These are phyloP conservation scores for Talaromyces verruculosus DNA, from an alignment of 2,329 filamentous ascomycete genomes.

Conservation along the genomic window DNA sequence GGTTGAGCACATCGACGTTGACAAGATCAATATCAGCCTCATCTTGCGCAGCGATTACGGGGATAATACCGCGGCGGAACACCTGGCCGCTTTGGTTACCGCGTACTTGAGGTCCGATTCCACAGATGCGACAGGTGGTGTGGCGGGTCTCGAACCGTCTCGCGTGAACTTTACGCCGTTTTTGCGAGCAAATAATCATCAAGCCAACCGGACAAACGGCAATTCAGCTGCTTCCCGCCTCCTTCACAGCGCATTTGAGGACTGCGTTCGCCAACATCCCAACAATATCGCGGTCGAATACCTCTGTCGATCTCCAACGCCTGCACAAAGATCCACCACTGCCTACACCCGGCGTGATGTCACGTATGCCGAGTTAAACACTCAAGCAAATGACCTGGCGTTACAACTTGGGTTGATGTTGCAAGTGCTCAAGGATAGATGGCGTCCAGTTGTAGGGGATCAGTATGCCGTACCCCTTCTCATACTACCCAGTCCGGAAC, in stretches of 20 bases:
- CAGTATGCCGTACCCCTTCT: conserved; percentile 3
- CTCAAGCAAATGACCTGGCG: conserved; percentile 1
- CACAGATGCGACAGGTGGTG: not conserved
- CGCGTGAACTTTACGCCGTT: conserved; percentile 4
- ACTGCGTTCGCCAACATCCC: not conserved
- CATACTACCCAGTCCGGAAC: not conserved
- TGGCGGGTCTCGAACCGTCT: conserved; percentile 3
- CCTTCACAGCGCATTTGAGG: conserved; percentile 5
- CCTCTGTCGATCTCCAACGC: not conserved
- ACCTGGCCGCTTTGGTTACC: not conserved
- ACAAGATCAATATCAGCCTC: conserved; percentile 2
- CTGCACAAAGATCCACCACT: not conserved
- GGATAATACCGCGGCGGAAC: not conserved
- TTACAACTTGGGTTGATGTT: not conserved
- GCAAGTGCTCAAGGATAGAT: not conserved
- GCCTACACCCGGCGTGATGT: not conserved
- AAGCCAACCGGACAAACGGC: not conserved
- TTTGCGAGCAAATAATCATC: not conserved
- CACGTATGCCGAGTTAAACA: conserved; percentile 1
- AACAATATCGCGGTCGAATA: conserved; percentile 7
- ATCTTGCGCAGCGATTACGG: conserved; percentile 6
- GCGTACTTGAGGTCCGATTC: conserved; percentile 4
- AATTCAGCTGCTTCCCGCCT: not conserved
- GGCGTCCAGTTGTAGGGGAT: not conserved
- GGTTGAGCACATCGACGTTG: not conserved